Evolutionary conservation across 208 protist species (phyloP), one percentile per base, ranked within the genome.

Genomic region (Crithidia mellificae): DNA sequence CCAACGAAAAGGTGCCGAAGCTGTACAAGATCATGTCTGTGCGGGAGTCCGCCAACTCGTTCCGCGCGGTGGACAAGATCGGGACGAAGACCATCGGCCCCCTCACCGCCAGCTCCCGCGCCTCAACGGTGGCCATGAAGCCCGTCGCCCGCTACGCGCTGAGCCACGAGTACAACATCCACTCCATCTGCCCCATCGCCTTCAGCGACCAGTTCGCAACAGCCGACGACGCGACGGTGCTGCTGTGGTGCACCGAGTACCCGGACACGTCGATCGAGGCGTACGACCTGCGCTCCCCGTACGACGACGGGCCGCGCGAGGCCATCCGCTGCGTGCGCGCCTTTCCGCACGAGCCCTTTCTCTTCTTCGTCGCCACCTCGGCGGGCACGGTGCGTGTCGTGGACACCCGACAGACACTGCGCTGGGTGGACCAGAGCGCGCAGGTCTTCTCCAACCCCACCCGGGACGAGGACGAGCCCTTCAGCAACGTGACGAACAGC

Each of bases 191-290:
- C 64, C 75, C 83, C 49, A 62, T 90, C 36, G 64, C 83, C 2
- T 85, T 92, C 72, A 72, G 74, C 58, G 76, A 84, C 61, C 88
- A 94, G 74, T 96, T 96, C 69, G 81, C 84, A 41, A 91, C 88
- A 15, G 86, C 87, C 25, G 91, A 96, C 64, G 87, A 96, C 54
- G 74, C 92, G 8, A 84, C 80, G 19, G 81, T 96, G 52, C 82
- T 86, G 61, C 75, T 94, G 78, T 96, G 91, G 91, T 94, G 88
- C 74, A 85, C 84, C 32, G 91, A 94, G 56, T 88, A 93, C 70
- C 84, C 86, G 3, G 87, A 96, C 53, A 88, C 83, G 7, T 93
- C 85, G 20, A 86, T 96, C 44, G 88, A 94, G 24, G 87, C 79
- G 9, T 92, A 84, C 73, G 74, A 82, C 65, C 46, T 96, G 59